These are phyloP conservation scores for Solanum pimpinellifolium DNA, from an alignment of 257 asterid genomes.

Conservation along the genomic window DNA sequence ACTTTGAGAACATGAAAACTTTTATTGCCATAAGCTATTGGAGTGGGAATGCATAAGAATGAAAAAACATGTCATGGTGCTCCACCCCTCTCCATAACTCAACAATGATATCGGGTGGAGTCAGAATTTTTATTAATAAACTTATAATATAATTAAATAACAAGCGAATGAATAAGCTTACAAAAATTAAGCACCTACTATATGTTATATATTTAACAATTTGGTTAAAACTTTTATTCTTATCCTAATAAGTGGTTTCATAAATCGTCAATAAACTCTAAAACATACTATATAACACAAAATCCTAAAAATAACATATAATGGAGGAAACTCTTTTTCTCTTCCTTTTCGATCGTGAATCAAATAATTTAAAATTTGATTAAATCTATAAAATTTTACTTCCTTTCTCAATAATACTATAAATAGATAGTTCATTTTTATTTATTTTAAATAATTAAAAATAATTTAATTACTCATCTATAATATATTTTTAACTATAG, in stretches of 20 bases:
- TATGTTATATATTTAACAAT: too few species aligned
- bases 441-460: not conserved
- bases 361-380: not conserved
- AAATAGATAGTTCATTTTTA: not conserved
- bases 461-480: not conserved
- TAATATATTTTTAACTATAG: not conserved
- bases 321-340: not conserved
- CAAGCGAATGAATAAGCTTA: rapidly evolving
- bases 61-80: not conserved
- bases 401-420: not conserved
- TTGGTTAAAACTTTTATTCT: not conserved
- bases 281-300: not conserved
- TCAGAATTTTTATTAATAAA: too few species aligned
- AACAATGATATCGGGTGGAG: too few species aligned
- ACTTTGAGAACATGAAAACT: not conserved
- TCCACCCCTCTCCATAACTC: too few species aligned
- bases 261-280: too few species aligned
- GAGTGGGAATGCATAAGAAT: not conserved
- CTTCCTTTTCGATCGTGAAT: too few species aligned
- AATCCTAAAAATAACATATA: too few species aligned
- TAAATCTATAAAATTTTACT: not conserved
- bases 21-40: not conserved
- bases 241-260: too few species aligned
- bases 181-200: too few species aligned
- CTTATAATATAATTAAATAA: too few species aligned